Evolutionary conservation across 1,284 basidiomycete genomes (phyloP), one percentile per base, ranked within the genome.

Genomic region (Coniferiporia sulphurascens): DNA sequence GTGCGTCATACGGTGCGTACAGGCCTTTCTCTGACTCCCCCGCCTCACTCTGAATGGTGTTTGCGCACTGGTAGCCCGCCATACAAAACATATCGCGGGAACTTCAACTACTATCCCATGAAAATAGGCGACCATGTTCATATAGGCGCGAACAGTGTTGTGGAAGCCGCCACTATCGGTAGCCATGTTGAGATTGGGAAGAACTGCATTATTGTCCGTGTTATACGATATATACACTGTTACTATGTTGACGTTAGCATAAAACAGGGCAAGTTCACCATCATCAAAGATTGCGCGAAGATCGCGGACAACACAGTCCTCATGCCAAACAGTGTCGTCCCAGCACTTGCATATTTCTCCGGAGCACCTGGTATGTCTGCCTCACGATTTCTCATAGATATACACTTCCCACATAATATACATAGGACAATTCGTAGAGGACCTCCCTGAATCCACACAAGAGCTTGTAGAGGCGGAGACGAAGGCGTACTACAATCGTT

Each of bases 41-140:
- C 36, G 12, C 32, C 7, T 13, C 46, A 32, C 38, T 59, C 48
- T 15, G 4, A 17, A 22, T 22, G n/a, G 10, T 36, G 19, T 5
- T 15, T 38, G 22, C 13, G 27, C 52, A 54, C 49, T 43, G 15
- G 27, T 46, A 91, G 89, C 63, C 89, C 90, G 15, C 90, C 91
- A 3, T 93, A 93, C 73, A 94, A 94, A 74, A 93, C 91, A 0
- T 94, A 93, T 69, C 84, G 91, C 59, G 91, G 91, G 54, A 85
- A 87, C 60, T 98, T 97, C 81, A 98, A 97, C 66, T 98, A 97
- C 74, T 98, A 98, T 69, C 96, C 97, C 1, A 93, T 98, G 86
- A 95, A 96, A 71, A 86, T 99, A 32, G 92, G 93, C 1, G 95
- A 99, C 73, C 88, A 93, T 70, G 96, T 98, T 27, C 88, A 94